These are phyloP conservation scores for Tylopilus sp. DNA, from an alignment of 1,284 basidiomycete genomes.

Conservation along the genomic window DNA sequence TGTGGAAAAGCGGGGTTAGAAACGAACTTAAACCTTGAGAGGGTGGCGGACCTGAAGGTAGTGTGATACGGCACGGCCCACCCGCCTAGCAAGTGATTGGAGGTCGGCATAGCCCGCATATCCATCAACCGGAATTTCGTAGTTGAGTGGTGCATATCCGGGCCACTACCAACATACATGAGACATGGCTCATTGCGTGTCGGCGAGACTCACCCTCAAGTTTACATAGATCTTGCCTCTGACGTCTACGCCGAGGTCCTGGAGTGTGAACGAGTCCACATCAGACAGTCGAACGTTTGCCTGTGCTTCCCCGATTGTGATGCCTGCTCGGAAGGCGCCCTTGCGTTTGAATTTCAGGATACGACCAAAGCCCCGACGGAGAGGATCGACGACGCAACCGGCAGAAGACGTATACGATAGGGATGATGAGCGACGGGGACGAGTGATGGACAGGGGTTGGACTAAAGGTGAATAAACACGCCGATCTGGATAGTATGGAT, in stretches of 20 bases:
- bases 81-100: constrained; percentile 64
- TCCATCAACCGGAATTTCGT: constrained; percentile 70
- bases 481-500: constrained; percentile 28
- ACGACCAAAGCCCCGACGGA: constrained; percentile 46
- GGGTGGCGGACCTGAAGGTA: constrained; percentile 59
- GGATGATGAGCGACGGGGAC: constrained; percentile 54
- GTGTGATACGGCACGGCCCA: constrained; percentile 69
- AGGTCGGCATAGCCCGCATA: constrained; percentile 64
- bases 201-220: constrained; percentile 49
- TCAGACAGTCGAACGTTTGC: constrained; percentile 58
- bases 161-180: constrained; percentile 52
- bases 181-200: background rate
- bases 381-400: constrained; percentile 38
- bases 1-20: constrained; percentile 25
- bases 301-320: constrained; percentile 70
- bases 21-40: constrained; percentile 1
- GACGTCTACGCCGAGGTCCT: constrained; percentile 62
- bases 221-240: constrained; percentile 60
- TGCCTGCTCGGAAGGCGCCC: constrained; percentile 61
- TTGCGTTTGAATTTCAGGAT: constrained; percentile 73
- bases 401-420: constrained; percentile 50
- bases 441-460: constrained; percentile 21
- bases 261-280: constrained; percentile 56
- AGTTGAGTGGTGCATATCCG: constrained; percentile 68
- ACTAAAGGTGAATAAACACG: constrained; percentile 24